Evolutionary conservation across 352 stramenopile genomes (phyloP).

Genomic region (Phytophthora cryptogea): DNA sequence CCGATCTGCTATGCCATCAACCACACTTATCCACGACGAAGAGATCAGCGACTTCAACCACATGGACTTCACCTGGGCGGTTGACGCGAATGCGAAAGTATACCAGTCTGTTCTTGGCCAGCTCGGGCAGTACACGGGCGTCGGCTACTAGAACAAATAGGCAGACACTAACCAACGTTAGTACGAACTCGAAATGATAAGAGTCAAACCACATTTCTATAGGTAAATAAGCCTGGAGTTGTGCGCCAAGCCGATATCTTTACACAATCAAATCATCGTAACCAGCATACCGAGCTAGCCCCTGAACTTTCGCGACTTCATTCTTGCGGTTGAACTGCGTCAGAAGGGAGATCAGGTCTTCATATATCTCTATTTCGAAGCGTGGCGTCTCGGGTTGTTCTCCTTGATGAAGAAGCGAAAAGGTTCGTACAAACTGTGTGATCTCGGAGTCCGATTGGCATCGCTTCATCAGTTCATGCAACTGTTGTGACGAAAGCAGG

Average conservation of each 20-base stretch:
- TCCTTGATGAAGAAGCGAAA: constrained; percentile 70
- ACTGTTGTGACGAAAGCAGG: constrained; percentile 47
- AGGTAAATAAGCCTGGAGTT: constrained; percentile 27
- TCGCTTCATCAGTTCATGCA: constrained; percentile 52
- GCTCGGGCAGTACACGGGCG: constrained; percentile 41
- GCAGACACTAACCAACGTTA: constrained; percentile 12
- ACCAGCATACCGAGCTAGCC: constrained; percentile 38
- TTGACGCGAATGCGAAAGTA: constrained; percentile 42
- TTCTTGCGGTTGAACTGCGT: constrained; percentile 52
- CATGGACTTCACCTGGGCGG: constrained; percentile 57
- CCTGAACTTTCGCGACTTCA: constrained; percentile 43
- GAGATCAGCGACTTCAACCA: constrained; percentile 47
- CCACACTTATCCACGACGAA: constrained; percentile 46
- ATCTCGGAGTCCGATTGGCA: constrained; percentile 56
- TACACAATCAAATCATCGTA: constrained; percentile 33
- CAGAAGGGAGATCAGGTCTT: constrained; percentile 55
- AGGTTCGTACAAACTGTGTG: constrained; percentile 60
- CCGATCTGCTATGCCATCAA: constrained; percentile 28
- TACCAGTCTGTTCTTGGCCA: constrained; percentile 50
- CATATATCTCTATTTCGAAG: constrained; percentile 63
- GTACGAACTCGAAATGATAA: constrained; percentile 11
- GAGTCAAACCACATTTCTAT: constrained; percentile 28
- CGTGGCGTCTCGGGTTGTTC: constrained; percentile 32
- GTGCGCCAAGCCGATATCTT: constrained; percentile 2
- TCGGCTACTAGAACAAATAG: constrained; percentile 32